phyloP scores from a whole-genome alignment of 768 basidiomycete species.

The Panaeolus papilionaceus region DNA sequence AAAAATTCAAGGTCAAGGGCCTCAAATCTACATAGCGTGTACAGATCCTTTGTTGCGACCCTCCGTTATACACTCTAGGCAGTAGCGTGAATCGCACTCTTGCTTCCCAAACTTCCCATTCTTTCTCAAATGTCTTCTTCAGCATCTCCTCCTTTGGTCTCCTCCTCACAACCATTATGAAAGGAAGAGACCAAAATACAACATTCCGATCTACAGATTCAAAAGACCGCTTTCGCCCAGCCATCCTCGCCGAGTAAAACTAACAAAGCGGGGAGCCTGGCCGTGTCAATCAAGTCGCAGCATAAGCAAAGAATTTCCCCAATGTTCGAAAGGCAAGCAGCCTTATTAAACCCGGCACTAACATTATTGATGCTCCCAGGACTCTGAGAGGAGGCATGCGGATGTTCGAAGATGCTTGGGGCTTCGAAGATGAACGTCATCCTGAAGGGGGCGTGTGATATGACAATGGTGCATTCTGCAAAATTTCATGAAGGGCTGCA shows the following conservation, averaged over 20 bases:
- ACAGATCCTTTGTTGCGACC: too few species aligned
- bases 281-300: constrained; percentile 36
- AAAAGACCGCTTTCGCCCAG: constrained; percentile 23
- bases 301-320: constrained; percentile 38
- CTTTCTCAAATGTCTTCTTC: constrained; percentile 42
- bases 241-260: constrained; percentile 24
- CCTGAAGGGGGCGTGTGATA: background rate
- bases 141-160: constrained; percentile 49
- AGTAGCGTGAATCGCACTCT: constrained; percentile 52
- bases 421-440: background rate
- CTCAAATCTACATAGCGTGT: too few species aligned
- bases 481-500: background rate
- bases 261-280: constrained; percentile 23
- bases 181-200: constrained; percentile 23
- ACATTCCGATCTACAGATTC: background rate
- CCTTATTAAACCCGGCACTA: background rate
- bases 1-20: too few species aligned
- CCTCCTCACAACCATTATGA: constrained; percentile 35
- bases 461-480: background rate
- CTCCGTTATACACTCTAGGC: constrained; percentile 43
- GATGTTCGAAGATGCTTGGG: background rate
- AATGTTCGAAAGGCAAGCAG: constrained; percentile 22
- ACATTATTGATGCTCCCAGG: background rate
- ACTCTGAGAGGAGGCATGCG: background rate
- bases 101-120: constrained; percentile 49